These are phyloP conservation scores for Eucalyptus caleyi DNA, from an alignment of 345 rosid genomes.

Conservation along the genomic window DNA sequence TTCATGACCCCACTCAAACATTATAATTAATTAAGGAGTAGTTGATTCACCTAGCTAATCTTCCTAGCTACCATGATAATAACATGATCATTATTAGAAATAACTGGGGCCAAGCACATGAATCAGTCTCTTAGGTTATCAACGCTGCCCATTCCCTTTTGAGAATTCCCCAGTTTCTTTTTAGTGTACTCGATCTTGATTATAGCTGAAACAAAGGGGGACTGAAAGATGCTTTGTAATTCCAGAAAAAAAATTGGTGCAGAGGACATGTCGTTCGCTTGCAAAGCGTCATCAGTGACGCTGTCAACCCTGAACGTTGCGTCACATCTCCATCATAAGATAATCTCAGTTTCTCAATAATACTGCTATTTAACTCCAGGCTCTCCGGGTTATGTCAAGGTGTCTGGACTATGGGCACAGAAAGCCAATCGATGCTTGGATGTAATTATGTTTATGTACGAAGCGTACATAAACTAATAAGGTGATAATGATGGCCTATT, in stretches of 20 bases:
- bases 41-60: background rate
- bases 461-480: background rate
- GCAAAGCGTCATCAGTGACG: background rate
- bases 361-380: background rate
- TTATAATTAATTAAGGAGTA: background rate
- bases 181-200: background rate
- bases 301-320: background rate
- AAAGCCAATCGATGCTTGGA: background rate
- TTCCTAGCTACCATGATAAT: background rate
- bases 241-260: background rate
- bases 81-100: background rate
- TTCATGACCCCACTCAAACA: background rate
- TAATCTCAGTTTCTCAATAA: background rate
- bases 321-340: background rate
- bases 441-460: background rate
- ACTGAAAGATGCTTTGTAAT: background rate
- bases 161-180: background rate
- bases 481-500: background rate
- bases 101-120: background rate
- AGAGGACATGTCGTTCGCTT: background rate
- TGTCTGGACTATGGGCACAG: background rate
- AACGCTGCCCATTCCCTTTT: background rate
- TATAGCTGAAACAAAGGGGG: background rate
- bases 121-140: background rate
- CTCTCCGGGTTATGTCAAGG: background rate